Conservation (phyloP, 371 early-diverging fungal genomes). For the Globomyces sp. region DNA sequence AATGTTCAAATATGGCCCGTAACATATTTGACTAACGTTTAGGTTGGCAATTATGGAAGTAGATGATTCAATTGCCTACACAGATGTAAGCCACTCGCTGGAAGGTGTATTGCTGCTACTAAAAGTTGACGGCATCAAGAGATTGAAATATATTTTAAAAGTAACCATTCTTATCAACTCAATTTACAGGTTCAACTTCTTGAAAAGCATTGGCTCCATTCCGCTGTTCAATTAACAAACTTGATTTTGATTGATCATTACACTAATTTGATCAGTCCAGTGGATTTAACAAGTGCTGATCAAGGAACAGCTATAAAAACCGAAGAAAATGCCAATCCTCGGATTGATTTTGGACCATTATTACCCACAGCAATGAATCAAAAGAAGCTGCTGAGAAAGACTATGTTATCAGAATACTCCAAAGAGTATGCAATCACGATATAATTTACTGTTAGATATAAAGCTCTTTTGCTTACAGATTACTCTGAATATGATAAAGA, state of each 20-base stretch:
- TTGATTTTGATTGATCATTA: constrained; percentile 30
- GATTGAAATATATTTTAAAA: neutral
- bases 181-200: constrained; percentile 26
- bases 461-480: constrained; percentile 21
- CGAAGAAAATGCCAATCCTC: neutral
- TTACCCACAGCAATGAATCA: constrained; percentile 22
- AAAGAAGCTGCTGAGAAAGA: constrained; percentile 46
- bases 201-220: constrained; percentile 46
- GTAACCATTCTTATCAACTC: no score
- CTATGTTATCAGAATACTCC: constrained; percentile 41
- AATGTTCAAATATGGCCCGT: constrained; percentile 28
- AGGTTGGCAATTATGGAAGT: constrained; percentile 43
- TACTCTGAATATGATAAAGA: constrained; percentile 32
- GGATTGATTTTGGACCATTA: neutral
- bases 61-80: constrained; percentile 26
- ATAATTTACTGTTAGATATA: no score
- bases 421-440: constrained; percentile 30
- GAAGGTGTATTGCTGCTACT: constrained; percentile 21
- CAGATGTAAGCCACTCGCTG: constrained; percentile 22
- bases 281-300: constrained; percentile 4
- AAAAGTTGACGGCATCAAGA: constrained; percentile 17
- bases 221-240: constrained; percentile 39
- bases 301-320: neutral
- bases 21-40: no score
- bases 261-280: neutral